phyloP scores from a whole-genome alignment of 2,329 filamentous ascomycete genomes.

The Fusarium nematophilum region DNA sequence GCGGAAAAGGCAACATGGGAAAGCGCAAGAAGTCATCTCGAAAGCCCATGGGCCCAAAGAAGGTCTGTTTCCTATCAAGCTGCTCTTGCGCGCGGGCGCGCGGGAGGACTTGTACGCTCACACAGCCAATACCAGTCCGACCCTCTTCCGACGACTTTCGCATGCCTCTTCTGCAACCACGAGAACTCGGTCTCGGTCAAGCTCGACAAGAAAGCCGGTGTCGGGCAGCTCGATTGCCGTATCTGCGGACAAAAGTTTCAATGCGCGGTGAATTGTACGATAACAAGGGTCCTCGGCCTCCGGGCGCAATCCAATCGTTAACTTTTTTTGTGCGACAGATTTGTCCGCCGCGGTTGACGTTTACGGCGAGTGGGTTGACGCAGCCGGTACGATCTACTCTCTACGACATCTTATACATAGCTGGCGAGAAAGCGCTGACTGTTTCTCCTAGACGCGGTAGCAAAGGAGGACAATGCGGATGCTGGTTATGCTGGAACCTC shows the following conservation, averaged over 20 bases:
- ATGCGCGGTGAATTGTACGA: conserved; percentile 88
- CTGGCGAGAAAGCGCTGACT: conserved; percentile 21
- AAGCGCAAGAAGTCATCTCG: conserved; percentile 96
- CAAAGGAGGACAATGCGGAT: conserved; percentile 56
- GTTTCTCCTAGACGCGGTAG: conserved; percentile 58
- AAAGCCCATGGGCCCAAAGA: conserved; percentile 85
- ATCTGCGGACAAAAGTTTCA: conserved; percentile 95
- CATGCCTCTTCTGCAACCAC: conserved; percentile 98
- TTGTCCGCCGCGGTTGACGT: conserved; percentile 93
- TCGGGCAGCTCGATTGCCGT: conserved; percentile 89
- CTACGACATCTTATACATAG: conserved; percentile 2
- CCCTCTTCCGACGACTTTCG: conserved; percentile 83
- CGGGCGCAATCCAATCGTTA: conserved; percentile 28
- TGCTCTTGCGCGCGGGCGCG: no score
- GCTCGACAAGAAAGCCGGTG: conserved; percentile 90
- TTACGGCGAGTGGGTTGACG: conserved; percentile 98
- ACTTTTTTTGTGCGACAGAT: conserved; percentile 65
- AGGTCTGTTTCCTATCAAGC: conserved; percentile 63
- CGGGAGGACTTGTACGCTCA: conserved; percentile 9
- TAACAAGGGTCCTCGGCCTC: neutral
- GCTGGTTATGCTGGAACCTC: conserved; percentile 45
- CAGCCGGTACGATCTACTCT: conserved; percentile 63
- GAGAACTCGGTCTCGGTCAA: conserved; percentile 92
- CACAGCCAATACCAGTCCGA: conserved; percentile 67
- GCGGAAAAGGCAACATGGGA: conserved; percentile 67